Conservation (phyloP, 2,329 filamentous ascomycete species). For the Gnomoniopsis smithogilvyi region DNA sequence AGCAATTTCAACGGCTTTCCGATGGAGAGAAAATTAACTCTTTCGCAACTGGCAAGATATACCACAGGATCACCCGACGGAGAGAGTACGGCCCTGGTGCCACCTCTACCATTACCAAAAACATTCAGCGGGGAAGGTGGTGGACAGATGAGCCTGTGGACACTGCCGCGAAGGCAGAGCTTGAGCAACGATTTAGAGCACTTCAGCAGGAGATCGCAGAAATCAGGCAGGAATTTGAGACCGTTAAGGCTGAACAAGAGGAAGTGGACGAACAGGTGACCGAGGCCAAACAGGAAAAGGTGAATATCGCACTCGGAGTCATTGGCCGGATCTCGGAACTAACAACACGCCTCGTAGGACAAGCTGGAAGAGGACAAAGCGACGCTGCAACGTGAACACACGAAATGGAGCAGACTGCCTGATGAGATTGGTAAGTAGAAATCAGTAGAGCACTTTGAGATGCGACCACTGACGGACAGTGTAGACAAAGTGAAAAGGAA, state of each 20-base stretch:
- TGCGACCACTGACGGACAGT: constrained; percentile 6
- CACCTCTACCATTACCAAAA: constrained; percentile 64
- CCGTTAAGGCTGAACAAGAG: constrained; percentile 34
- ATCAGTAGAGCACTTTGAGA: not conserved
- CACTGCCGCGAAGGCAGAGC: constrained; percentile 55
- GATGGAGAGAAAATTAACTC: constrained; percentile 54
- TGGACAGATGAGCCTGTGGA: constrained; percentile 82
- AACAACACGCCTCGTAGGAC: constrained; percentile 33
- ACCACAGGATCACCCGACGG: constrained; percentile 65
- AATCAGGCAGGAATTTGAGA: constrained; percentile 33
- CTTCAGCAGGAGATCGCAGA: constrained; percentile 31
- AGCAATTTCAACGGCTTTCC: constrained; percentile 65
- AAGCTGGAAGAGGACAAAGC: constrained; percentile 60
- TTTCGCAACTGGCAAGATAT: constrained; percentile 67
- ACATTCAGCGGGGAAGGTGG: constrained; percentile 57
- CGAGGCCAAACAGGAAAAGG: constrained; percentile 33
- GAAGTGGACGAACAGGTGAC: constrained; percentile 38
- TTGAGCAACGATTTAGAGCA: constrained; percentile 52
- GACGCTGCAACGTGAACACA: constrained; percentile 62
- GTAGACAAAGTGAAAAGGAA: constrained; percentile 33
- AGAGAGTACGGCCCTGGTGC: constrained; percentile 77
- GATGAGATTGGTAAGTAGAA: constrained; percentile 58
- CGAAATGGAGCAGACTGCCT: constrained; percentile 64
- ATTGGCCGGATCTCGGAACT: not conserved
- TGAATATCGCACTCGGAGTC: constrained; percentile 26